Conservation (phyloP, 2,329 filamentous ascomycete genomes). For the Tolypocladium ovalisporum region DNA sequence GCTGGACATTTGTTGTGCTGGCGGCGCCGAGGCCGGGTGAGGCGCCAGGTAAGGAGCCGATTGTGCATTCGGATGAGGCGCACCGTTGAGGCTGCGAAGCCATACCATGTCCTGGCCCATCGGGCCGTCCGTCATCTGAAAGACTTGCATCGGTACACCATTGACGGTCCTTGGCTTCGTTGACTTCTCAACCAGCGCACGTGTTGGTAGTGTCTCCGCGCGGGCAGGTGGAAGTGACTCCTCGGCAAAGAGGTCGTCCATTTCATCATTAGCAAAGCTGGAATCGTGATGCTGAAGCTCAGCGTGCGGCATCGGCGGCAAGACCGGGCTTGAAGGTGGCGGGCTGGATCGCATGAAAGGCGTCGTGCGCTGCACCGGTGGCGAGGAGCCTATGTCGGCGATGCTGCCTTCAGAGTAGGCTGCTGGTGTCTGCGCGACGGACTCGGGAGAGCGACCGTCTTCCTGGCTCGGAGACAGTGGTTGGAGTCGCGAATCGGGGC, state of each 20-base stretch:
- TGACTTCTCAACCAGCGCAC: slow-evolving; percentile 8
- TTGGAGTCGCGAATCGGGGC: slow-evolving; percentile 21
- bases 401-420: slow-evolving; percentile 56
- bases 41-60: not conserved
- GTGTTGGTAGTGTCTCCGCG: slow-evolving; percentile 17
- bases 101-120: slow-evolving; percentile 23
- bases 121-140: slow-evolving; percentile 24
- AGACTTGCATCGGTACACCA: slow-evolving; percentile 32
- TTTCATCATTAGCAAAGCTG: slow-evolving; percentile 73
- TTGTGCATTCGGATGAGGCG: slow-evolving; percentile 4
- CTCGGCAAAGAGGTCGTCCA: slow-evolving; percentile 60
- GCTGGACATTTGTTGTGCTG: not conserved
- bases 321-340: slow-evolving; percentile 68
- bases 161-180: slow-evolving; percentile 22
- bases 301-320: slow-evolving; percentile 50
- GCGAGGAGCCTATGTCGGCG: slow-evolving; percentile 79
- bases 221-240: slow-evolving; percentile 34
- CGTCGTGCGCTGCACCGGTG: slow-evolving; percentile 60
- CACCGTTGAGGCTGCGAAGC: slow-evolving; percentile 22
- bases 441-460: slow-evolving; percentile 44
- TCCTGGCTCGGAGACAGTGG: slow-evolving; percentile 34
- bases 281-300: slow-evolving; percentile 56
- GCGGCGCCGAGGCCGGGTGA: not conserved
- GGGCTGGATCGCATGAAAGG: slow-evolving; percentile 48
- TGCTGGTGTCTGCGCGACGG: slow-evolving; percentile 37